Conservation (phyloP, 768 basidiomycete species). For the Rhizopogon vesiculosus region DNA sequence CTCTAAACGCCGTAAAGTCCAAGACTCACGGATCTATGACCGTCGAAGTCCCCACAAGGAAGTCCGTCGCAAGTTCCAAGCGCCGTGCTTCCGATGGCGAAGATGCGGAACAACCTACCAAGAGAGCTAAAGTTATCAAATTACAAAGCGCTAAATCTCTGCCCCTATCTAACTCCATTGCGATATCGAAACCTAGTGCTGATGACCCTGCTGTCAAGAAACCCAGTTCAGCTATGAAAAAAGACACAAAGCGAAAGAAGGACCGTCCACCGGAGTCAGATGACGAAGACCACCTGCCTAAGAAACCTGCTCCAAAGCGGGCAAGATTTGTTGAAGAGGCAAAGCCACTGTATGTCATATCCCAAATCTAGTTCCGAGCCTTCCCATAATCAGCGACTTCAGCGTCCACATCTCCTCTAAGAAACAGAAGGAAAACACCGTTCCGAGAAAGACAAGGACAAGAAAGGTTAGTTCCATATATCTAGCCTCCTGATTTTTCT, state of each 20-base stretch:
- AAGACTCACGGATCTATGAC: neutral
- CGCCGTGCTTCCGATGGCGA: neutral
- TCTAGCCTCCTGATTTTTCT: neutral
- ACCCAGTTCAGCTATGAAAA: neutral
- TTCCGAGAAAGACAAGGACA: slow-evolving; percentile 1
- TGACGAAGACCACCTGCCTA: slow-evolving; percentile 16
- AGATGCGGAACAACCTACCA: neutral
- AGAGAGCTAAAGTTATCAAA: slow-evolving; percentile 11
- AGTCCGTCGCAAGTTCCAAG: neutral
- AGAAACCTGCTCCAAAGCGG: slow-evolving; percentile 10
- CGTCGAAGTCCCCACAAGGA: neutral
- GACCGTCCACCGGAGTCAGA: slow-evolving; percentile 5
- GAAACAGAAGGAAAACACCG: slow-evolving; percentile 32
- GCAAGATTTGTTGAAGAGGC: neutral
- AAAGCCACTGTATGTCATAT: neutral
- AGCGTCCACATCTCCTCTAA: slow-evolving; percentile 13
- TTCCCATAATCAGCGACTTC: neutral
- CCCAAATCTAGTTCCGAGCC: neutral
- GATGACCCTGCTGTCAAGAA: slow-evolving; percentile 1
- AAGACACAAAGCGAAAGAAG: slow-evolving; percentile 9
- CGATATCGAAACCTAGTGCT: neutral
- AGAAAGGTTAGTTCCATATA: neutral
- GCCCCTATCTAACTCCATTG: neutral
- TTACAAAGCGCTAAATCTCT: neutral
- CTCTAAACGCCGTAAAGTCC: neutral